Percentiles rank a stretch among this genome's conserved stretches.
Conservation (phyloP, 2,329 filamentous ascomycete species). For the Talaromyces sp. region DNA sequence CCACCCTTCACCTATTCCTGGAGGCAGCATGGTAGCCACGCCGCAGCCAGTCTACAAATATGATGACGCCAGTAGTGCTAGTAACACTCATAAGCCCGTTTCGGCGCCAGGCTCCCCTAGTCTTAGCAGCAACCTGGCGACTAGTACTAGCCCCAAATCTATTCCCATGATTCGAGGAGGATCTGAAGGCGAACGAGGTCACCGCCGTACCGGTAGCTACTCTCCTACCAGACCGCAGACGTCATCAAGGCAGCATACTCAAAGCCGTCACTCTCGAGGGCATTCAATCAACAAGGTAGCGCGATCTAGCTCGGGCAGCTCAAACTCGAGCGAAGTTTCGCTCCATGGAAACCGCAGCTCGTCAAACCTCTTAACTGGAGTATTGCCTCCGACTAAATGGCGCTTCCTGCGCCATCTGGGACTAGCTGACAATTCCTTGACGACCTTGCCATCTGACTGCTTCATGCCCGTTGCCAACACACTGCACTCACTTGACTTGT, state of each 20-base stretch:
- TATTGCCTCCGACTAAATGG: constrained; percentile 85
- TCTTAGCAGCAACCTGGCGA: constrained; percentile 45
- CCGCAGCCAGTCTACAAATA: constrained; percentile 59
- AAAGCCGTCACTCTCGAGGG: constrained; percentile 61
- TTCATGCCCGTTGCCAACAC: constrained; percentile 81
- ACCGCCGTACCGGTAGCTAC: constrained; percentile 62
- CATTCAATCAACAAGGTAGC: constrained; percentile 67
- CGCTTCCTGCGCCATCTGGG: constrained; percentile 89
- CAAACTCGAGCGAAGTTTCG: constrained; percentile 68
- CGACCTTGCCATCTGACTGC: constrained; percentile 70
- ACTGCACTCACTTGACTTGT: constrained; percentile 86
- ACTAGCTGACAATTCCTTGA: constrained; percentile 86
- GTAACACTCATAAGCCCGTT: constrained; percentile 49
- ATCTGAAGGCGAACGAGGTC: constrained; percentile 44
- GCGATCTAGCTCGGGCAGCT: constrained; percentile 88
- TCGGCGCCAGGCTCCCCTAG: constrained; percentile 67
- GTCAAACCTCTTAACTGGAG: constrained; percentile 69
- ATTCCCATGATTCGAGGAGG: constrained; percentile 53
- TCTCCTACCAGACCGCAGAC: constrained; percentile 76
- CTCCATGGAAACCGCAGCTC: constrained; percentile 61
- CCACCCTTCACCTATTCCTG: constrained; percentile 72
- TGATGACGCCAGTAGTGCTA: constrained; percentile 52
- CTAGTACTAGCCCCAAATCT: constrained; percentile 49
- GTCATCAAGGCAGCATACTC: constrained; percentile 51
- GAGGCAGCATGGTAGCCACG: constrained; percentile 58